Percentiles rank a stretch among this genome's conserved stretches.
phyloP scores from a whole-genome alignment of 202 grass and related monocot genomes.

The Setaria italica region DNA sequence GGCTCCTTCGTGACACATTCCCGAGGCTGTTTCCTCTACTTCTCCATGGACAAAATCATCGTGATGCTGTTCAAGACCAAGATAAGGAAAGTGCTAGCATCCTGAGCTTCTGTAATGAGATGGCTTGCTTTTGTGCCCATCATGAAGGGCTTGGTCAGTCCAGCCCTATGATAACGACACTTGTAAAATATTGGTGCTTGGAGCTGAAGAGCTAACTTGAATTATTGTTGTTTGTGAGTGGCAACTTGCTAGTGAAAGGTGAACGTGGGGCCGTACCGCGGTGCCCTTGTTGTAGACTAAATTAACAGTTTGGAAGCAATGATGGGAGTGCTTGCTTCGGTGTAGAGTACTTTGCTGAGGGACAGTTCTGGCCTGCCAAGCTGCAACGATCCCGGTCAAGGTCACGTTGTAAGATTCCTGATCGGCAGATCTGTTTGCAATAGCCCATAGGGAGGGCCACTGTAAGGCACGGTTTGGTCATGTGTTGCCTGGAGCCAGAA shows the following conservation, averaged over 20 bases:
- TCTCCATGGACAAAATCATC: conserved; percentile 83
- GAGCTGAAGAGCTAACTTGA: conserved; percentile 27
- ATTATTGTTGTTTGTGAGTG: conserved; percentile 39
- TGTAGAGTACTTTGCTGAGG: conserved; percentile 27
- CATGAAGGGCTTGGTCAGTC: conserved; percentile 29
- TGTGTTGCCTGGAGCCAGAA: neutral
- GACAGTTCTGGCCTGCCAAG: conserved; percentile 50
- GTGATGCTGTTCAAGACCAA: conserved; percentile 92
- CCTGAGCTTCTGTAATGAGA: conserved; percentile 49
- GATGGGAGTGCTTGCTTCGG: conserved; percentile 30
- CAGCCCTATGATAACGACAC: conserved; percentile 16
- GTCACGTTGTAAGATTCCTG: conserved; percentile 51
- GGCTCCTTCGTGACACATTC: conserved; percentile 85
- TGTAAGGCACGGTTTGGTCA: neutral
- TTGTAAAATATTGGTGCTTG: conserved; percentile 25
- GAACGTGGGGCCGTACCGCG: conserved; percentile 35
- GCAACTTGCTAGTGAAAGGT: conserved; percentile 19
- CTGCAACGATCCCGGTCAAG: conserved; percentile 40
- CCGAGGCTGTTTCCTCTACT: conserved; percentile 83
- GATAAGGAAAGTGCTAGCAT: conserved; percentile 56
- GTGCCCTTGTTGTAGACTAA: conserved; percentile 6
- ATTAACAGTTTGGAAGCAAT: conserved; percentile 35
- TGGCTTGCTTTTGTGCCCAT: conserved; percentile 14
- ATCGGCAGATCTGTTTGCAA: conserved; percentile 28
- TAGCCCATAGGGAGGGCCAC: neutral